Base-by-base conservation (phyloP, 129 eudicot species). In the Smallanthus sonchifolius region DNA sequence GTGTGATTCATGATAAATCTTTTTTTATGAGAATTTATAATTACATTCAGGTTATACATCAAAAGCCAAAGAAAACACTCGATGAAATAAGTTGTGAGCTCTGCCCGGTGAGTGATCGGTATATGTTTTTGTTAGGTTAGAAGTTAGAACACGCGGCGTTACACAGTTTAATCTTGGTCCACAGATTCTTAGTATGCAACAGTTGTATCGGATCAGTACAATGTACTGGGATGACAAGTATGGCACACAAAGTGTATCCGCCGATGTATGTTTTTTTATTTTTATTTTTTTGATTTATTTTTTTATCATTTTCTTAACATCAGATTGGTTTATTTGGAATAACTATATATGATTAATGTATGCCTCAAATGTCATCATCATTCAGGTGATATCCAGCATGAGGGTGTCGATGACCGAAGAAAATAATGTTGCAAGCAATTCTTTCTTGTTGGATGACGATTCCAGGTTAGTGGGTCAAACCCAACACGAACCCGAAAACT, bases 211-310 rank as follows among this genome's bases (percentile, higher is more conserved):
- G 45, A 93, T 93, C 61, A 86, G 97, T 79, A 93, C 98, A 59
- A 93, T 93, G 98, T 90, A 93, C 84, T 93, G 97, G 98, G 98
- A 93, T 77, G 97, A 93, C 88, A 90, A 90, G 75, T 93, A 90
- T 76, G 98, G 97, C 76, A 88, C 96, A 17, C 96, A 93, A 30
- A 93, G 97, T 74, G 98, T 93, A 39, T 83, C 95, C 20, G 84
- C 96, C 1, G 96, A 90, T 40, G 98, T 93, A 88, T 83, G 91
- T 83, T 45, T 76, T 32, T n/a, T n/a, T n/a, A n/a, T n/a, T n/a
- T n/a, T n/a, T n/a, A n/a, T n/a, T n/a, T n/a, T n/a, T n/a, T n/a
- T n/a, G n/a, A n/a, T n/a, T n/a, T n/a, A n/a, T n/a, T n/a, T n/a
- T 55, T 2, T 59, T 61, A 13, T 34, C 67, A 61, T 34, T 34